Conservation (phyloP, 164 flowering plant genomes). For the Stephania yunnanensis region DNA sequence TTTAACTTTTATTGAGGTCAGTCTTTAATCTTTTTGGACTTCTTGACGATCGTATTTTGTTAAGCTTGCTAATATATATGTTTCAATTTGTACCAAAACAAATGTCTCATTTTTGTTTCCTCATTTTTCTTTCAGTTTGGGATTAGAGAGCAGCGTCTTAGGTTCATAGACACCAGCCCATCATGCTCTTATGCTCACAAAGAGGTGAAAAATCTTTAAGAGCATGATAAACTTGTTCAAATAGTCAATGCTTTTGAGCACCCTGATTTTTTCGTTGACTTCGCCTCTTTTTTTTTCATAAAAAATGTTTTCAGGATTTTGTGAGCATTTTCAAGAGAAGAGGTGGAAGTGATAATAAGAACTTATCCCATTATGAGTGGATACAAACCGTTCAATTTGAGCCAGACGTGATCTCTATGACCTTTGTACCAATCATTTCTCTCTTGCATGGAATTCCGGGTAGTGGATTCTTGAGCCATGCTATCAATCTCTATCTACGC, state of each 20-base stretch:
- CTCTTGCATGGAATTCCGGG: slow-evolving; percentile 85
- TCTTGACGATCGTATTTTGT: background rate
- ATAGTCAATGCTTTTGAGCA: background rate
- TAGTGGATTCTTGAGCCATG: slow-evolving; percentile 96
- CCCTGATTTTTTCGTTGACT: background rate
- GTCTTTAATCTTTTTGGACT: no score
- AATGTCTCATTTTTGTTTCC: background rate
- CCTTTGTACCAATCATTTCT: slow-evolving; percentile 90
- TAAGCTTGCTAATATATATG: background rate
- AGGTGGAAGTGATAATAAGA: slow-evolving; percentile 67
- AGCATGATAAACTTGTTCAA: background rate
- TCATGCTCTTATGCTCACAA: slow-evolving; percentile 65
- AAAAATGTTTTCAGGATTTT: slow-evolving; percentile 42
- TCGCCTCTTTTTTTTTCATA: background rate
- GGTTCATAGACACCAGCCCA: slow-evolving; percentile 59
- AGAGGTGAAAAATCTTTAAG: slow-evolving; percentile 41
- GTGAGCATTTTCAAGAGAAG: slow-evolving; percentile 60
- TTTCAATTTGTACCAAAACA: no score
- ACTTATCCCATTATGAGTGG: slow-evolving; percentile 67
- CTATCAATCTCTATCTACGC: slow-evolving; percentile 86
- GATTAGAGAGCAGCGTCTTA: slow-evolving; percentile 55
- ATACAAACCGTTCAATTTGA: slow-evolving; percentile 63
- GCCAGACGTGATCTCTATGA: slow-evolving; percentile 91
- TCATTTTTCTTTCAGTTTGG: slow-evolving; percentile 42
- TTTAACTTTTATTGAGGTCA: background rate